Base-by-base conservation (phyloP, 208 protist species). In the Crithidia bombi region DNA sequence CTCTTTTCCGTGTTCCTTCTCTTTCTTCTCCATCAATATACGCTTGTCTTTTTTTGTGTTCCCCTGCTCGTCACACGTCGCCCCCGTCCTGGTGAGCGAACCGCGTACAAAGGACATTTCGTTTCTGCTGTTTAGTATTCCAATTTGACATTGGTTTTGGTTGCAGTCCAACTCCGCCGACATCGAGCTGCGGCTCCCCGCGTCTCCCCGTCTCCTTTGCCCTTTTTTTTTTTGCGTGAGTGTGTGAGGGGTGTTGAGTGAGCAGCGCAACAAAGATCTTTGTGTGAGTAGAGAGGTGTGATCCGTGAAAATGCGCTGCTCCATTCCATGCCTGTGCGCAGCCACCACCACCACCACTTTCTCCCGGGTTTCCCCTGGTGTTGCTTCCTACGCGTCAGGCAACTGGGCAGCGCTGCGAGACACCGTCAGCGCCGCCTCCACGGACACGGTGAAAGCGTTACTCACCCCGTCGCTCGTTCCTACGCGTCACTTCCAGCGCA, bases 401-500 rank as follows among this genome's bases (percentile, higher is more conserved):
- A 83, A 83, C 69, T 83, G 79, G 79, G 61, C 64, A 0, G 66
- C 55, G 14, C 57, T 82, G 59, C 76, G 76, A 33, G 55, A 47
- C 0, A 43, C 39, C 17, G 61, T 69, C 35, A 57, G 12, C 26
- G 52, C 51, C 3, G 35, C 65, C 14, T 35, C 67, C 28, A 58
- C 19, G 10, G 66, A 59, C 44, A 68, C 63, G 12, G 70, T 69
- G 23, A 41, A 65, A 41, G 67, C 63, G 3, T 47, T 68, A 10
- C 55, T 75, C 25, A 57, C 26, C 10, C 69, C 69, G 1, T 86
- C 75, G 0, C 58, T 77, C 14, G 64, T 86, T 14, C 86, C 92
- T 1, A 97, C 92, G 6, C 70, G 85, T 0, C 89, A 96, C 56
- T 89, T 93, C 26, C 93, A 97, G 73, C 69, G 78, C n/a, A 88